Evolutionary conservation across 371 early-diverging fungal genomes (phyloP).

Genomic region (Rhizopus arrhizus): DNA sequence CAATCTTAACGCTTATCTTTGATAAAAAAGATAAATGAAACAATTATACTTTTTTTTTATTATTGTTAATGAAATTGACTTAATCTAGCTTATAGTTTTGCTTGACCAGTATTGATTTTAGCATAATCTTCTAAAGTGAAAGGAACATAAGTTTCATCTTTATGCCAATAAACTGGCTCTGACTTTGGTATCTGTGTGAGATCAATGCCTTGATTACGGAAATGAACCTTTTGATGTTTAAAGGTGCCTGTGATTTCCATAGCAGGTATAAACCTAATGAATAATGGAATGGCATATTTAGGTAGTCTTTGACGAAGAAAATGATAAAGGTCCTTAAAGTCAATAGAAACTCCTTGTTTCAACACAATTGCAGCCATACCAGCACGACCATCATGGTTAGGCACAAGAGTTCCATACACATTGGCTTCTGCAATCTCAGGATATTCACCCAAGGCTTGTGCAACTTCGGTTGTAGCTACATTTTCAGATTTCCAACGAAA

Average conservation of each 20-base stretch:
- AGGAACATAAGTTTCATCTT: conserved; percentile 48
- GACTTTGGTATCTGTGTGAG: conserved; percentile 31
- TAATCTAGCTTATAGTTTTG: conserved; percentile 17
- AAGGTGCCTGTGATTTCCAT: conserved; percentile 61
- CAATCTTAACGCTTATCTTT: not conserved
- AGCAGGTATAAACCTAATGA: conserved; percentile 49
- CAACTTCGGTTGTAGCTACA: conserved; percentile 69
- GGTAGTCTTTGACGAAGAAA: conserved; percentile 54
- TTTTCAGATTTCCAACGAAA: conserved; percentile 78
- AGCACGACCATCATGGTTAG: conserved; percentile 64
- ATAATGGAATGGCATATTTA: conserved; percentile 65
- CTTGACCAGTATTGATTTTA: conserved; percentile 23
- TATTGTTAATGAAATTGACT: not conserved
- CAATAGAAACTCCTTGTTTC: conserved; percentile 25
- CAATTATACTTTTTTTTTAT: not conserved
- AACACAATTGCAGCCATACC: conserved; percentile 73
- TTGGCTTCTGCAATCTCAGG: conserved; percentile 65
- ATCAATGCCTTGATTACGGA: conserved; percentile 54
- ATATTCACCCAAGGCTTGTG: conserved; percentile 57
- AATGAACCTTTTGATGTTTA: conserved; percentile 57
- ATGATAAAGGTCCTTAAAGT: conserved; percentile 30
- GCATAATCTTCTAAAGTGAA: conserved; percentile 40
- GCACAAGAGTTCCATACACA: conserved; percentile 59
- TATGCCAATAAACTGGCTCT: conserved; percentile 52
- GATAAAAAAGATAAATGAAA: not conserved